Evolutionary conservation across 1,284 basidiomycete genomes (phyloP).

Genomic region (Hemileia vastatrix): DNA sequence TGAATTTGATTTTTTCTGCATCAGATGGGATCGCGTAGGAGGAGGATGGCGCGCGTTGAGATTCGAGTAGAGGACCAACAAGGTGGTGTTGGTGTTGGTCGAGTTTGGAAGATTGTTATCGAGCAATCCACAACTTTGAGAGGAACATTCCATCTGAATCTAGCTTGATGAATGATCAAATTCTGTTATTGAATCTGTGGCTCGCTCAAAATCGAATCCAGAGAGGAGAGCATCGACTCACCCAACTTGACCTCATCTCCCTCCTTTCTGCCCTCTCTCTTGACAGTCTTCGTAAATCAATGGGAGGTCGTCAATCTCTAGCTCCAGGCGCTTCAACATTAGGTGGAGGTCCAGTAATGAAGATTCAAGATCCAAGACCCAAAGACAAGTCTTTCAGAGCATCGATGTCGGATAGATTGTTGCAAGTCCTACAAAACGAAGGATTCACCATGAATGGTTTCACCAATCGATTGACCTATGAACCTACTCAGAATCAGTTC

Average conservation of each 20-base stretch:
- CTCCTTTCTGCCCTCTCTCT: neutral
- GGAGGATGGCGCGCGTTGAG: neutral
- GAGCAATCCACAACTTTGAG: no score
- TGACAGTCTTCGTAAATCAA: conserved; percentile 25
- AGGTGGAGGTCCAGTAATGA: conserved; percentile 25
- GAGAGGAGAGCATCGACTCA: no score
- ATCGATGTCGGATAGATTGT: conserved; percentile 35
- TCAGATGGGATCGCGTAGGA: neutral
- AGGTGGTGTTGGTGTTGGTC: neutral
- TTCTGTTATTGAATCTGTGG: no score
- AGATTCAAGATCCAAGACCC: conserved; percentile 24
- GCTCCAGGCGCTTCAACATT: conserved; percentile 27
- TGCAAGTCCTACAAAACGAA: conserved; percentile 33
- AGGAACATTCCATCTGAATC: no score
- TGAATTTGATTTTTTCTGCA: neutral
- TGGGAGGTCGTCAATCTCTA: conserved; percentile 30
- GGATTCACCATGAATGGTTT: conserved; percentile 37
- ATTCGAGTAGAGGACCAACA: neutral
- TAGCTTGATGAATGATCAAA: no score
- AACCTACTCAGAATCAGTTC: conserved; percentile 40
- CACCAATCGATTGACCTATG: conserved; percentile 35
- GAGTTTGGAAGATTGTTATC: no score
- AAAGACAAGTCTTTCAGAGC: conserved; percentile 29
- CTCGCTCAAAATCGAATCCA: no score
- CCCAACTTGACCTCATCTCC: neutral